phyloP scores from a whole-genome alignment of 2,329 filamentous ascomycete species.

The Xylaria sp. region DNA sequence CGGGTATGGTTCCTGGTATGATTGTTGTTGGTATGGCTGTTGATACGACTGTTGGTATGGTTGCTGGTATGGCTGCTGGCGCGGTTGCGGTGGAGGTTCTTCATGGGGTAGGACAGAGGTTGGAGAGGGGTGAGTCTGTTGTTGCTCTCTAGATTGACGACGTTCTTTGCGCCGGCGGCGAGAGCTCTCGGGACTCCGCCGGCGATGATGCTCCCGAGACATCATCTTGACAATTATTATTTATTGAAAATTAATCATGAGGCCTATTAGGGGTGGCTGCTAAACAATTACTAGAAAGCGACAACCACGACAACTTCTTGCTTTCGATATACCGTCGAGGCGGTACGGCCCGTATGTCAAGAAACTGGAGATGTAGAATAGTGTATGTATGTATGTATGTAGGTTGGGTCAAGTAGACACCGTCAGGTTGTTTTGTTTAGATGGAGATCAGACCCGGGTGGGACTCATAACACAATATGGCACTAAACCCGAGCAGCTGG shows the following conservation, averaged over 20 bases:
- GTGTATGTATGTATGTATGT: background rate
- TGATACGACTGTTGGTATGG: conserved; percentile 29
- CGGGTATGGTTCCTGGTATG: conserved; percentile 44
- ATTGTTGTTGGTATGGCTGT: conserved; percentile 25
- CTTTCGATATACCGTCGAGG: conserved; percentile 22
- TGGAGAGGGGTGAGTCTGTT: conserved; percentile 44
- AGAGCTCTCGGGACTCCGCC: conserved; percentile 66
- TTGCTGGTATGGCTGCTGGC: conserved; percentile 29
- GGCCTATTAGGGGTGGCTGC: conserved; percentile 42
- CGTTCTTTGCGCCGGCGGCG: conserved; percentile 62
- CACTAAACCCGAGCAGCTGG: conserved; percentile 31
- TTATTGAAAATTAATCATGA: conserved; percentile 38
- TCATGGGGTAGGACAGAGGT: conserved; percentile 40
- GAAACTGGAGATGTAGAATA: conserved; percentile 14
- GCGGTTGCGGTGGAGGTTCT: conserved; percentile 26
- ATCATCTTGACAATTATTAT: conserved; percentile 57
- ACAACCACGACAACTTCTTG: conserved; percentile 14
- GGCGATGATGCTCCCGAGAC: conserved; percentile 61
- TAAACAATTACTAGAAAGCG: conserved; percentile 33
- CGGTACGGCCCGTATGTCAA: conserved; percentile 26
- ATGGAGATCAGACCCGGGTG: conserved; percentile 15
- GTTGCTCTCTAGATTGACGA: conserved; percentile 56
- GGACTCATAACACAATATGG: conserved; percentile 21
- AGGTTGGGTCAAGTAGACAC: background rate
- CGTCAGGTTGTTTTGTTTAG: conserved; percentile 35